A percentile compares a stretch with the other conserved stretches of the same genome.
These are phyloP conservation scores for Clavulina sp. DNA, from an alignment of 768 basidiomycete species.

Conservation along the genomic window DNA sequence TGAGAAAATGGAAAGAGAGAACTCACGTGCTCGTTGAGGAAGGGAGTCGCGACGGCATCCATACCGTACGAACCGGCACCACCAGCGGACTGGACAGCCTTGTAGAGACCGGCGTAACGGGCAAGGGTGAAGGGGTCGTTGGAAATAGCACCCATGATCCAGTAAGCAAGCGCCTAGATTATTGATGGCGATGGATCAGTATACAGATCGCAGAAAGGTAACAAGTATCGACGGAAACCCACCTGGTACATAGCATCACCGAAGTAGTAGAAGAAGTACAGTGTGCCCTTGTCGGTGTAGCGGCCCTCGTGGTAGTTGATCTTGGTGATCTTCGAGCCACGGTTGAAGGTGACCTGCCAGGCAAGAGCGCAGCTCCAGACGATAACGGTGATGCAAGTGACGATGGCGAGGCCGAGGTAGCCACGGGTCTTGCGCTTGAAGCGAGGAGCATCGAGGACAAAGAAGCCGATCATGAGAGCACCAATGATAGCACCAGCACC, in stretches of 20 bases:
- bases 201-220: constrained; percentile 21
- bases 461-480: constrained; percentile 26
- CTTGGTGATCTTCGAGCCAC: constrained; percentile 12
- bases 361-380: constrained; percentile 25
- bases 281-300: constrained; percentile 22
- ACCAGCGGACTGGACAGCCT: constrained; percentile 20
- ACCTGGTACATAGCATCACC: background rate
- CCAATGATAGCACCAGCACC: constrained; percentile 27
- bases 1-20: constrained; percentile 8
- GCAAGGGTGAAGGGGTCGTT: constrained; percentile 17
- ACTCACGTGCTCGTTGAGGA: constrained; percentile 24
- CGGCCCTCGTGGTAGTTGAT: constrained; percentile 21
- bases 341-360: constrained; percentile 26
- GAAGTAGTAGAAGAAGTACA: constrained; percentile 26
- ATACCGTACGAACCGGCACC: constrained; percentile 27
- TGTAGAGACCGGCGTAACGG: constrained; percentile 17
- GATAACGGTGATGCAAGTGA: constrained; percentile 18
- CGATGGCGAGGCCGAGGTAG: constrained; percentile 22
- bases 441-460: constrained; percentile 22
- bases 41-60: constrained; percentile 29
- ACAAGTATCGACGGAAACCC: background rate
- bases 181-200: constrained; percentile 14
- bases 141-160: constrained; percentile 12
- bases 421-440: constrained; percentile 23
- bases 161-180: constrained; percentile 14